These are phyloP conservation scores for Pseudomonodictys pantanalensis DNA, from an alignment of 495 filamentous ascomycete species.

Conservation along the genomic window DNA sequence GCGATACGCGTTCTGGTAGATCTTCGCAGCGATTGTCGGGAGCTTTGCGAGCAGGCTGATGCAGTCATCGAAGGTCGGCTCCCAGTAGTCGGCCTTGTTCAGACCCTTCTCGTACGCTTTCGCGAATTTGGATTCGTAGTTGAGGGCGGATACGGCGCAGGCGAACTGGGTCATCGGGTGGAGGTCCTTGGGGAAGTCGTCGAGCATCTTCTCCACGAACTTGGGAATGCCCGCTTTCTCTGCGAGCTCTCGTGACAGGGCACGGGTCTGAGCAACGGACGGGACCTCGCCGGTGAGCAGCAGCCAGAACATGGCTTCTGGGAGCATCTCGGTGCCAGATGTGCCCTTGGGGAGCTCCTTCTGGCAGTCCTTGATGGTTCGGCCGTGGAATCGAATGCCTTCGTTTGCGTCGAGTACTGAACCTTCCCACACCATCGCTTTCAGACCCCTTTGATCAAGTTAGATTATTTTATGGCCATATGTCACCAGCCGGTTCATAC, in stretches of 20 bases:
- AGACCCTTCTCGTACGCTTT: constrained; percentile 87
- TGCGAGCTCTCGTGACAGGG: constrained; percentile 79
- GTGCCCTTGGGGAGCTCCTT: constrained; percentile 87
- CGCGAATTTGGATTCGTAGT: constrained; percentile 87
- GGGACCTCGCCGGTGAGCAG: constrained; percentile 92
- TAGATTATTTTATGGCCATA: constrained; percentile 7
- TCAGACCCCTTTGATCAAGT: constrained; percentile 62
- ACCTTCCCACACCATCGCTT: constrained; percentile 98
- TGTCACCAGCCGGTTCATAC: constrained; percentile 38
- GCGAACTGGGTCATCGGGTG: constrained; percentile 99
- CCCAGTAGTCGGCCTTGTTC: constrained; percentile 96
- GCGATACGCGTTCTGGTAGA: constrained; percentile 85
- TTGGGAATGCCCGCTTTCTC: constrained; percentile 79
- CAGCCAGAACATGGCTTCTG: constrained; percentile 99
- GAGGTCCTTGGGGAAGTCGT: constrained; percentile 79
- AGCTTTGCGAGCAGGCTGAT: constrained; percentile 94
- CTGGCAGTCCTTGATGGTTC: constrained; percentile 97
- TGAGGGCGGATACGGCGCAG: constrained; percentile 88
- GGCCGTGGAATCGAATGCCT: constrained; percentile 96
- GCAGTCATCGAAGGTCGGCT: constrained; percentile 94
- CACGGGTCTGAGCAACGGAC: constrained; percentile 72
- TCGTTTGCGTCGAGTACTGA: constrained; percentile 94
- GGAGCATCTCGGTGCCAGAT: constrained; percentile 96
- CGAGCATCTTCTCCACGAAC: constrained; percentile 83
- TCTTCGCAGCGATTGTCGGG: constrained; percentile 92